phyloP scores from a whole-genome alignment of 352 stramenopile genomes.

The Chrysophaeum taylorii region DNA sequence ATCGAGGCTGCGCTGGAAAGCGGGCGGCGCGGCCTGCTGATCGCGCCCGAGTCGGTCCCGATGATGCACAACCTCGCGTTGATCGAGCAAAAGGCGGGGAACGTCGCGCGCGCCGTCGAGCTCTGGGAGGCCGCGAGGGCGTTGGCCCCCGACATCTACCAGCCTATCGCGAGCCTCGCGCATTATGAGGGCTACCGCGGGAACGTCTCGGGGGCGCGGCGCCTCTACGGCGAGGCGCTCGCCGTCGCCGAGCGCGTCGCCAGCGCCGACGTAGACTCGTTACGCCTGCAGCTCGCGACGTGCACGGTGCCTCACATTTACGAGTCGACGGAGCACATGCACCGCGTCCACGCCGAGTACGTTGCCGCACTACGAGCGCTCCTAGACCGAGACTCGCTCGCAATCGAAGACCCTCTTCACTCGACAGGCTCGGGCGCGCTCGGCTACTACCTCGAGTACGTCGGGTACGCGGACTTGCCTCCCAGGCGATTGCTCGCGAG shows the following conservation, averaged over 20 bases:
- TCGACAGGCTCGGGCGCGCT: constrained; percentile 35
- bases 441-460: constrained; percentile 55
- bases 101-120: neutral
- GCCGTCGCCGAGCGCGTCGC: neutral
- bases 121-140: neutral
- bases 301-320: constrained; percentile 18
- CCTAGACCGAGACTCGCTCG: neutral
- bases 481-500: constrained; percentile 37
- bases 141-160: neutral
- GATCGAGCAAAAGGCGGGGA: constrained; percentile 6
- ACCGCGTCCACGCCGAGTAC: neutral
- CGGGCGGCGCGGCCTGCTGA: neutral
- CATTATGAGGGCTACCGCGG: constrained; percentile 20
- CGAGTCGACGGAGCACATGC: neutral
- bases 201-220: constrained; percentile 4
- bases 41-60: neutral
- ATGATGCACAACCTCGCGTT: constrained; percentile 17
- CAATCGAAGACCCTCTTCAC: constrained; percentile 23
- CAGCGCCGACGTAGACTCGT: neutral
- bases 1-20: neutral
- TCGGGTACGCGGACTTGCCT: constrained; percentile 39
- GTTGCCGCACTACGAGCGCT: neutral
- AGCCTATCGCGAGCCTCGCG: constrained; percentile 14
- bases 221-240: constrained; percentile 6
- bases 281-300: constrained; percentile 20